A percentile compares a stretch with the other conserved stretches of the same genome.
Conservation (phyloP, 768 basidiomycete genomes). For the Pulveroboletus sp. region DNA sequence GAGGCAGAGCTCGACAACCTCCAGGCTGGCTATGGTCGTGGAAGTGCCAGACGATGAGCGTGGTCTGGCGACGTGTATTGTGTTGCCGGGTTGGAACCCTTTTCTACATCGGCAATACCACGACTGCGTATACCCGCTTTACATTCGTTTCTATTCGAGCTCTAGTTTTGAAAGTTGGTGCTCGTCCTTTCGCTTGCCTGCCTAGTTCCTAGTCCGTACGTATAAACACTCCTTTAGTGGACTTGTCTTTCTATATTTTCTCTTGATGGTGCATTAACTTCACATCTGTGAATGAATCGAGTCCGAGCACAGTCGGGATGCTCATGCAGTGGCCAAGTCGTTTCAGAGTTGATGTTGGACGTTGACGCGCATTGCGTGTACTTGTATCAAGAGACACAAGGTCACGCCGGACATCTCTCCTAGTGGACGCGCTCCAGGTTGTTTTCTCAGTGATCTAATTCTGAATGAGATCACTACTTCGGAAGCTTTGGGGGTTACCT, state of each 20-base stretch:
- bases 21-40: slow-evolving; percentile 79
- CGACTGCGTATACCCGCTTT: slow-evolving; percentile 24
- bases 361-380: too few relatives aligned
- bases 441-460: too few relatives aligned
- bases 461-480: too few relatives aligned
- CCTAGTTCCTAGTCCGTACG: not conserved
- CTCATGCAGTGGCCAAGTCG: too few relatives aligned
- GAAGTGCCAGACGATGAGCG: slow-evolving; percentile 35
- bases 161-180: slow-evolving; percentile 6
- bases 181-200: slow-evolving; percentile 2
- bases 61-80: not conserved
- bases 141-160: slow-evolving; percentile 17
- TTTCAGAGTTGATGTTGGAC: too few relatives aligned
- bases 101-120: slow-evolving; percentile 3
- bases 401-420: too few relatives aligned
- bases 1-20: slow-evolving; percentile 89
- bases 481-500: too few relatives aligned
- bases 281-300: slow-evolving; percentile 10
- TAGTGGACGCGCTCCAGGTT: too few relatives aligned
- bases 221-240: slow-evolving; percentile 26
- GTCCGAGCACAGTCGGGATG: not conserved
- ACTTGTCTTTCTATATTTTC: slow-evolving; percentile 2
- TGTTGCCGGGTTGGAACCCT: slow-evolving; percentile 5
- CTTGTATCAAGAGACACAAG: too few relatives aligned
- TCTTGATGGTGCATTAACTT: slow-evolving; percentile 13